Percentiles rank a stretch among this genome's conserved stretches.
phyloP scores from a whole-genome alignment of 306 rosid species.

The Vachellia pachyceras region DNA sequence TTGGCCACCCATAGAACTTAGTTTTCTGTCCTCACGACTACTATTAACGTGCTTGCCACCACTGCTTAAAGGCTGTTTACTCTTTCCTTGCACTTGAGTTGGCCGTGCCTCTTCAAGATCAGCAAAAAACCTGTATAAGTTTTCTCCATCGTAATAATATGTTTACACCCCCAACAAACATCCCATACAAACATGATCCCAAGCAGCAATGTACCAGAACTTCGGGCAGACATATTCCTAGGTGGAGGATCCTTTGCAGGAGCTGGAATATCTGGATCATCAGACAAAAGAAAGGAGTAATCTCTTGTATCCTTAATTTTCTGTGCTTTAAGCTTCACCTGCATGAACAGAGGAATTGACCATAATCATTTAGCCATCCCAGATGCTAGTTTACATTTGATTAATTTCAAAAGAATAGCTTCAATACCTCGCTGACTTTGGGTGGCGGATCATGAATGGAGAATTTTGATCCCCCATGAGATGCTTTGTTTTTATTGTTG shows the following conservation, averaged over 20 bases:
- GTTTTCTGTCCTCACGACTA: slow-evolving; percentile 52
- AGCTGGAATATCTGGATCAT: slow-evolving; percentile 73
- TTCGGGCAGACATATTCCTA: slow-evolving; percentile 43
- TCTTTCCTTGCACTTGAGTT: slow-evolving; percentile 56
- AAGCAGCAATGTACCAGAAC: slow-evolving; percentile 61
- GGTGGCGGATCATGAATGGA: slow-evolving; percentile 44
- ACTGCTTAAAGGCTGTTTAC: slow-evolving; percentile 54
- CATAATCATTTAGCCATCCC: slow-evolving; percentile 22
- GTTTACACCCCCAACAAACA: slow-evolving; percentile 41
- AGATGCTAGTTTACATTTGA: slow-evolving; percentile 2
- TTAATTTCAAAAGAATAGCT: slow-evolving; percentile 28
- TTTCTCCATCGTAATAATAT: slow-evolving; percentile 53
- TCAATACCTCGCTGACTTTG: slow-evolving; percentile 66
- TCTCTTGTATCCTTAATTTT: slow-evolving; percentile 85
- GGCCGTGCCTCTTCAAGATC: slow-evolving; percentile 70
- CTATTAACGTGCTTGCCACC: slow-evolving; percentile 46
- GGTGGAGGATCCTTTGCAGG: slow-evolving; percentile 59
- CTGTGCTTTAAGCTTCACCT: slow-evolving; percentile 66
- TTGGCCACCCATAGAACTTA: slow-evolving; percentile 49
- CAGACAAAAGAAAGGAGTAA: slow-evolving; percentile 85
- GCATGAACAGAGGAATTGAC: slow-evolving; percentile 44
- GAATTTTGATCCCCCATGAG: slow-evolving; percentile 55
- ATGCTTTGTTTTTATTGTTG: slow-evolving; percentile 47
- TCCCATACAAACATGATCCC: slow-evolving; percentile 26
- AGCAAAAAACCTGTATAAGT: slow-evolving; percentile 67